Conservation (phyloP, 352 stramenopile genomes). For the Pythium vanterpoolii region DNA sequence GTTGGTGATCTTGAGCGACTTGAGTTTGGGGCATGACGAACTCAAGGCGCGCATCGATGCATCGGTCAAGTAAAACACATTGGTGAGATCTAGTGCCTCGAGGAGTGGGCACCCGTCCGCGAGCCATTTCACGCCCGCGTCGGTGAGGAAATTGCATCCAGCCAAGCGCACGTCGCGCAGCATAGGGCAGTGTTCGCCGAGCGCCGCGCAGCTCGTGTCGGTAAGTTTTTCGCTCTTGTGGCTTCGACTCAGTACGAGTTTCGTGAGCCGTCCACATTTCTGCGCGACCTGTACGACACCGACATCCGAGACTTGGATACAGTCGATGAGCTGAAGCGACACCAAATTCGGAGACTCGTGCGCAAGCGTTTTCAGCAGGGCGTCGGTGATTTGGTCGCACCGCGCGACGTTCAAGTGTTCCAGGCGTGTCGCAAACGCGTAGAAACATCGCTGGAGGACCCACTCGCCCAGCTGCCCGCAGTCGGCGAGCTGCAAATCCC, state of each 20-base stretch:
- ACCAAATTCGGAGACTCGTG: constrained; percentile 62
- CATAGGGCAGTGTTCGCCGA: constrained; percentile 58
- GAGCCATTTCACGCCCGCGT: constrained; percentile 90
- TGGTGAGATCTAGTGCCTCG: constrained; percentile 72
- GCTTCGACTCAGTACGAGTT: constrained; percentile 59
- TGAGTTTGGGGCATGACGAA: constrained; percentile 31
- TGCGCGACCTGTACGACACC: constrained; percentile 81
- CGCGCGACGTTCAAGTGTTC: constrained; percentile 60
- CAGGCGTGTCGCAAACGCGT: constrained; percentile 42
- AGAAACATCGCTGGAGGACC: constrained; percentile 67
- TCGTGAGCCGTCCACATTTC: constrained; percentile 65
- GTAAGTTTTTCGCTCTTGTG: constrained; percentile 79
- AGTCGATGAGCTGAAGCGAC: constrained; percentile 76
- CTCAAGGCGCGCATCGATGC: constrained; percentile 51
- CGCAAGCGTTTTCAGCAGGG: constrained; percentile 79
- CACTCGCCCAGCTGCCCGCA: constrained; percentile 62
- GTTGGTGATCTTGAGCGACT: constrained; percentile 42
- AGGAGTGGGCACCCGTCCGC: constrained; percentile 73
- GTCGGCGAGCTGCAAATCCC: constrained; percentile 43
- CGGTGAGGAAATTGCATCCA: constrained; percentile 86
- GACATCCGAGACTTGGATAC: constrained; percentile 76
- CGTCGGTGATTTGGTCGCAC: constrained; percentile 83
- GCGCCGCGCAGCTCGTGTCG: constrained; percentile 82
- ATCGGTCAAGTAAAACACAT: constrained; percentile 87
- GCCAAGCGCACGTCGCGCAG: constrained; percentile 65